Evolutionary conservation across 345 rosid species (phyloP).

Genomic region (Citrus hindsii): DNA sequence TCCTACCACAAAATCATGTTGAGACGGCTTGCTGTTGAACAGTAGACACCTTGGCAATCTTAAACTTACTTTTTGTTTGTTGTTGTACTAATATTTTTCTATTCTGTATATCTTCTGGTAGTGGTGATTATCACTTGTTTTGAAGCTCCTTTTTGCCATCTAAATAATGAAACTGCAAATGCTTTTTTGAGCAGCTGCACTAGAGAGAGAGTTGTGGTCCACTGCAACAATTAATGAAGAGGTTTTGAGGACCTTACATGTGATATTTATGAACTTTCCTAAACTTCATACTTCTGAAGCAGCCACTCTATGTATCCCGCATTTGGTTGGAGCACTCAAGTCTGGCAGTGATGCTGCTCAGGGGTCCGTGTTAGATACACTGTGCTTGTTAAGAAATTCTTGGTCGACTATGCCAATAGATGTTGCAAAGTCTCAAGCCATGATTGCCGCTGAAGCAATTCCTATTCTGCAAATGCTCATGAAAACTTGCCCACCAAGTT

Average conservation of each 20-base stretch:
- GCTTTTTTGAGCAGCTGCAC: slow-evolving; percentile 64
- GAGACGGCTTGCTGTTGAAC: background rate
- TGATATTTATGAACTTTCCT: slow-evolving; percentile 75
- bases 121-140: background rate
- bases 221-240: slow-evolving; percentile 68
- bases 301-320: slow-evolving; percentile 86
- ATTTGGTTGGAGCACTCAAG: slow-evolving; percentile 71
- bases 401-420: slow-evolving; percentile 82
- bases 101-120: background rate
- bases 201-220: slow-evolving; percentile 88
- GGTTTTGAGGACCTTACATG: slow-evolving; percentile 70
- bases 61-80: background rate
- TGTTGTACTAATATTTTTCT: background rate
- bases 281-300: slow-evolving; percentile 90
- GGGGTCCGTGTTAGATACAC: slow-evolving; percentile 70
- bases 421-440: slow-evolving; percentile 75
- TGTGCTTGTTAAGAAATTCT: slow-evolving; percentile 72
- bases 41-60: background rate
- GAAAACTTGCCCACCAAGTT: slow-evolving; percentile 81
- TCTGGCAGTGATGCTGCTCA: slow-evolving; percentile 74
- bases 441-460: slow-evolving; percentile 81
- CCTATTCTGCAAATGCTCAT: slow-evolving; percentile 77
- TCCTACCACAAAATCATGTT: background rate
- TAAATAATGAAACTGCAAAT: background rate
- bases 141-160: background rate